A percentile compares a stretch with the other conserved stretches of the same genome.
phyloP scores from a whole-genome alignment of 23 red algal genomes.

The Chondrus crispus region DNA sequence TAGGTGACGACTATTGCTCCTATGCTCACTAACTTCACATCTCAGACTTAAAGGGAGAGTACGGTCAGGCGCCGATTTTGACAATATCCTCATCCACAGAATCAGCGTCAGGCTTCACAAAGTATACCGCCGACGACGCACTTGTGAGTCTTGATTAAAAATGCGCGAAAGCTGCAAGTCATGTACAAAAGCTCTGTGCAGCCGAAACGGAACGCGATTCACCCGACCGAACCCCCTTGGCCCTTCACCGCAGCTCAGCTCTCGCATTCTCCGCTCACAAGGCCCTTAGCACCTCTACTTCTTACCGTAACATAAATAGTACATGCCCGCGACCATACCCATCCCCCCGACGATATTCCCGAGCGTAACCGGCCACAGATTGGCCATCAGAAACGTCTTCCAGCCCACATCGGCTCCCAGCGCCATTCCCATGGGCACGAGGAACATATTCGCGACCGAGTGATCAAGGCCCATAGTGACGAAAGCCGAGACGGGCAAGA shows the following conservation, averaged over 20 bases:
- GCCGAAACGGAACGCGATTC: too few species aligned
- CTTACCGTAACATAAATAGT: slow-evolving; percentile 46
- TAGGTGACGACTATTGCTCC: too few species aligned
- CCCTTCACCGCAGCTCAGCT: neutral
- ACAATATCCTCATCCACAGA: too few species aligned
- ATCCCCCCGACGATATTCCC: slow-evolving; percentile 71
- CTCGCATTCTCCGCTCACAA: neutral
- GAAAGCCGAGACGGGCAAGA: slow-evolving; percentile 59
- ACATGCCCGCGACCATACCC: slow-evolving; percentile 26
- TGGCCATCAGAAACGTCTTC: slow-evolving; percentile 52
- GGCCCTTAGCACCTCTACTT: neutral
- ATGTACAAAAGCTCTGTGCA: too few species aligned
- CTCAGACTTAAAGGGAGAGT: too few species aligned
- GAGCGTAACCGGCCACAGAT: slow-evolving; percentile 75
- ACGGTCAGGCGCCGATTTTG: too few species aligned
- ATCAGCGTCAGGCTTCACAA: too few species aligned
- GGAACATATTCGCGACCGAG: slow-evolving; percentile 84
- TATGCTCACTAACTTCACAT: too few species aligned
- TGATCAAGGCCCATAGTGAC: slow-evolving; percentile 74
- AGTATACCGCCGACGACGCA: too few species aligned
- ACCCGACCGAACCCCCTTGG: neutral
- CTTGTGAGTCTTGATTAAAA: too few species aligned
- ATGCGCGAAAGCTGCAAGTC: too few species aligned
- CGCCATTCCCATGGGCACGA: slow-evolving; percentile 67
- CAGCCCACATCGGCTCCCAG: slow-evolving; percentile 51